These are phyloP conservation scores for Tetraselmis chui DNA, from an alignment of 139 green algal species.

Conservation along the genomic window DNA sequence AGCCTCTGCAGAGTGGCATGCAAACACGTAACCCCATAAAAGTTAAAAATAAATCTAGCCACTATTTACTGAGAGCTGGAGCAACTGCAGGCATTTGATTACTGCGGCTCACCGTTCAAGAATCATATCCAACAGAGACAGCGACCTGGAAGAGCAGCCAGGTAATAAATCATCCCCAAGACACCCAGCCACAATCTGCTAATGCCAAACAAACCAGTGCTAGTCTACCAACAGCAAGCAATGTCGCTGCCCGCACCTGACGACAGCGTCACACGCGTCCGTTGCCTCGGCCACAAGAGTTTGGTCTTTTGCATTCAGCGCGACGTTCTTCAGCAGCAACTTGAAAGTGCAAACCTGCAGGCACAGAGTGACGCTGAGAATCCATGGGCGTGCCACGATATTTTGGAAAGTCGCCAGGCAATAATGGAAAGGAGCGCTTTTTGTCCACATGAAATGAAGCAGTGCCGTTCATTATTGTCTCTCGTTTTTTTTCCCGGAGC, in stretches of 20 bases:
- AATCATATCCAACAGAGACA: neutral
- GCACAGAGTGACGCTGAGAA: too few species aligned
- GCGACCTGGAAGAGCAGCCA: neutral
- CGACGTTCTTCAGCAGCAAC: neutral
- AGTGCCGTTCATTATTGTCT: neutral
- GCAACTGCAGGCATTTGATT: neutral
- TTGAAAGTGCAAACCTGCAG: neutral
- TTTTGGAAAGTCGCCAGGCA: too few species aligned
- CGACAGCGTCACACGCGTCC: neutral
- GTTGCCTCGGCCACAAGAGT: neutral
- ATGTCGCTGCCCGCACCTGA: neutral
- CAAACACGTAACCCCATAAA: neutral
- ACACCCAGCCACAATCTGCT: neutral
- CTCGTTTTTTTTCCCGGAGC: neutral
- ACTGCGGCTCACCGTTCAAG: neutral
- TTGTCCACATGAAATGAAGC: too few species aligned
- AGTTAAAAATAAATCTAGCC: neutral
- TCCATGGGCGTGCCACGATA: too few species aligned
- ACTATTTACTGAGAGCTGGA: too few species aligned
- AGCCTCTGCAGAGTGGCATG: neutral
- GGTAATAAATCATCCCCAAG: too few species aligned
- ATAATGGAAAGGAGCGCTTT: too few species aligned
- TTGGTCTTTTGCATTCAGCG: neutral
- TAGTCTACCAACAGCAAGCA: neutral
- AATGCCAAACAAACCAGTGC: neutral